Evolutionary conservation across 2,329 filamentous ascomycete species (phyloP).

Genomic region (Penicillium olsonii): DNA sequence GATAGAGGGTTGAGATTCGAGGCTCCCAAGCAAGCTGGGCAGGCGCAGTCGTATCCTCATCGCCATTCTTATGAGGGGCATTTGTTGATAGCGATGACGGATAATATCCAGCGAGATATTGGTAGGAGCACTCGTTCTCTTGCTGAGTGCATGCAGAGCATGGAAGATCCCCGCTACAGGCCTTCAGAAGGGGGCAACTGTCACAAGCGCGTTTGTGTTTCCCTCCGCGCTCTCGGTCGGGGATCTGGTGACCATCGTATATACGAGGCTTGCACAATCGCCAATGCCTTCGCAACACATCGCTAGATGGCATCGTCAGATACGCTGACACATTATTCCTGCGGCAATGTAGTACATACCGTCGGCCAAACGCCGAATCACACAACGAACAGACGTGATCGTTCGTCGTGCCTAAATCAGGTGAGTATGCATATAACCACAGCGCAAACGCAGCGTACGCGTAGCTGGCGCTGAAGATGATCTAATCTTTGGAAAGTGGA

Average conservation of each 20-base stretch:
- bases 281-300: conserved; percentile 31
- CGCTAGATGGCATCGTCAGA: conserved; percentile 13
- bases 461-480: conserved; percentile 30
- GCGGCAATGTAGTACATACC: conserved; percentile 18
- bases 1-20: conserved; percentile 6
- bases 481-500: conserved; percentile 28
- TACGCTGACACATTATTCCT: background rate
- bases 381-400: conserved; percentile 28
- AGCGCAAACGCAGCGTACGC: conserved; percentile 18
- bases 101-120: conserved; percentile 14
- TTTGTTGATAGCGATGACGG: background rate
- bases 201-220: conserved; percentile 34
- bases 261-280: conserved; percentile 28
- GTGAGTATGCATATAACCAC: background rate
- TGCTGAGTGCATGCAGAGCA: conserved; percentile 27
- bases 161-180: conserved; percentile 25
- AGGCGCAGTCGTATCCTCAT: background rate
- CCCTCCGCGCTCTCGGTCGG: conserved; percentile 24
- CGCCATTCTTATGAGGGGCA: background rate
- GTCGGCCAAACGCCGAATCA: conserved; percentile 26
- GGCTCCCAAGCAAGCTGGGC: conserved; percentile 1
- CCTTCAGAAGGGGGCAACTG: conserved; percentile 28
- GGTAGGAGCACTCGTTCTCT: conserved; percentile 24
- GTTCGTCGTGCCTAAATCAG: too few species aligned
- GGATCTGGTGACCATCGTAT: conserved; percentile 21